Percentiles rank a stretch among this genome's conserved stretches.
Conservation (phyloP, 768 basidiomycete genomes). For the Trametes cinnabarina region DNA sequence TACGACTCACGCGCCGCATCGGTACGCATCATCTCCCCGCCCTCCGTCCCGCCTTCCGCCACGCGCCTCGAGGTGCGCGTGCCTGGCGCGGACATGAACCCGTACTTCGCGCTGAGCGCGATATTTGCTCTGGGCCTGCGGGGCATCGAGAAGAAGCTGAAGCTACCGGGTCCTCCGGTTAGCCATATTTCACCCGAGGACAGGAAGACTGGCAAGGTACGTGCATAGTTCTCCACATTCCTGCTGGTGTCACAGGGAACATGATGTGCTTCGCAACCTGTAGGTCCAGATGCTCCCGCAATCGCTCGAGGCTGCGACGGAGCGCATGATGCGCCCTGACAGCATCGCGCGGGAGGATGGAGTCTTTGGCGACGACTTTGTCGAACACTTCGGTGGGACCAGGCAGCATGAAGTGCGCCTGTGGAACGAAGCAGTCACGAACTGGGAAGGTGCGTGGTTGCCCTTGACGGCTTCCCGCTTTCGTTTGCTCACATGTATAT, state of each 20-base stretch:
- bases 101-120: constrained; percentile 84
- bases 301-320: constrained; percentile 77
- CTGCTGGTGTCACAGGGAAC: neutral
- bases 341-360: constrained; percentile 77
- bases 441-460: constrained; percentile 77
- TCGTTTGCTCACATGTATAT: neutral
- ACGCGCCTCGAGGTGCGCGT: constrained; percentile 93
- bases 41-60: constrained; percentile 73
- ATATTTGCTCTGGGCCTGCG: constrained; percentile 85
- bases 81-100: constrained; percentile 97
- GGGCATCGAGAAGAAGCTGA: constrained; percentile 77
- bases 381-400: constrained; percentile 95
- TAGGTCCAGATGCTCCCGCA: constrained; percentile 75
- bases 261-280: constrained; percentile 12
- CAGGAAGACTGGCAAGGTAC: constrained; percentile 54
- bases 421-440: constrained; percentile 89
- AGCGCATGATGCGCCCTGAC: constrained; percentile 69
- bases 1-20: constrained; percentile 94
- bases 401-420: constrained; percentile 84
- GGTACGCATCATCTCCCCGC: constrained; percentile 89
- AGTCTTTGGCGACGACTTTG: constrained; percentile 83
- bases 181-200: constrained; percentile 54
- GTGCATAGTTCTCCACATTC: neutral
- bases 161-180: constrained; percentile 71
- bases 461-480: neutral